Evolutionary conservation across 495 filamentous ascomycete genomes (phyloP).

Genomic region (Schizothecium vesticola): DNA sequence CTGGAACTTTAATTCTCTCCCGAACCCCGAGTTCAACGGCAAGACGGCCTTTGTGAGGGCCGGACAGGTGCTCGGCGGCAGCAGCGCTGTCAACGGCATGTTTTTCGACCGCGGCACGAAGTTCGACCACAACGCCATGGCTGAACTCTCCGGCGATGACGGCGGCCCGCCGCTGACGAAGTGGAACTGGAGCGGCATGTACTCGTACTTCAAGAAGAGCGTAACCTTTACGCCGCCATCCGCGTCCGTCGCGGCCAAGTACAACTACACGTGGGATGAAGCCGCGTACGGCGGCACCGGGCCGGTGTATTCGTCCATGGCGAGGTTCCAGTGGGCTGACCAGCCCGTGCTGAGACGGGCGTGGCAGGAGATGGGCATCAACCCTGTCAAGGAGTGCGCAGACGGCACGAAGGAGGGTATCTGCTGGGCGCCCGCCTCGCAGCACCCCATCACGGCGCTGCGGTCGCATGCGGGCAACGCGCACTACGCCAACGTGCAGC

Average conservation of each 20-base stretch:
- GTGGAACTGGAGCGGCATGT: slow-evolving; percentile 35
- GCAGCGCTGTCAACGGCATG: slow-evolving; percentile 40
- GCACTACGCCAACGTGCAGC: slow-evolving; percentile 28
- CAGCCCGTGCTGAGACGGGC: slow-evolving; percentile 10
- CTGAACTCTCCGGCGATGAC: background rate
- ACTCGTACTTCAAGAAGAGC: slow-evolving; percentile 39
- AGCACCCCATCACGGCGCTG: slow-evolving; percentile 28
- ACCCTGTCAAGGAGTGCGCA: slow-evolving; percentile 12
- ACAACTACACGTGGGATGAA: slow-evolving; percentile 18
- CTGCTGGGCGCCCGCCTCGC: slow-evolving; percentile 22
- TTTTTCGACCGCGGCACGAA: slow-evolving; percentile 21
- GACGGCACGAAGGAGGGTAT: slow-evolving; percentile 21
- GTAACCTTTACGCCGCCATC: slow-evolving; percentile 24
- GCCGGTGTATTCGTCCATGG: slow-evolving; percentile 17
- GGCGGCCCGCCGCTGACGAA: background rate
- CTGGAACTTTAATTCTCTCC: slow-evolving; percentile 3
- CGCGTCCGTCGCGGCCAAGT: slow-evolving; percentile 1
- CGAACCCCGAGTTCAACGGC: slow-evolving; percentile 19
- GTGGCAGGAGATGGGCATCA: slow-evolving; percentile 20
- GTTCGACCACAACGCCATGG: slow-evolving; percentile 9
- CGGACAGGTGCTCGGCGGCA: slow-evolving; percentile 37
- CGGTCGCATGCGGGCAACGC: slow-evolving; percentile 34
- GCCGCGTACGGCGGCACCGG: slow-evolving; percentile 11
- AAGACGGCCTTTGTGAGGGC: slow-evolving; percentile 23
- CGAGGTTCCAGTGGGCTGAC: slow-evolving; percentile 20